Base-by-base conservation (phyloP, 2,329 filamentous ascomycete species). In the Venturia nashicola region DNA sequence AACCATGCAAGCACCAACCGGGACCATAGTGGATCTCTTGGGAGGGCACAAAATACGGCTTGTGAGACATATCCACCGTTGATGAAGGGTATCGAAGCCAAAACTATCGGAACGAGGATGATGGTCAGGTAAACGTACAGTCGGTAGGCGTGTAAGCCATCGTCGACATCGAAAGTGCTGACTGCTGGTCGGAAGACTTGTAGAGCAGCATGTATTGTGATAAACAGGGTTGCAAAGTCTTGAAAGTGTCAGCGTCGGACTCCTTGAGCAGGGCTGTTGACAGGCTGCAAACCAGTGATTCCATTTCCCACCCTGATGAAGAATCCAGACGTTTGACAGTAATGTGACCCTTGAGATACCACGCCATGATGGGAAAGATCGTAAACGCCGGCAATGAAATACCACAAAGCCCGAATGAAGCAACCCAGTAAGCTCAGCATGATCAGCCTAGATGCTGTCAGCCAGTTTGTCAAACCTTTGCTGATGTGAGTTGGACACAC, bases 351-450 rank as follows among this genome's bases (percentile, higher is more conserved):
- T 34, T 81, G 83, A 11, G 68, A 64, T 63, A 88, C 2, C 84
- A 83, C 5, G 72, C 72, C 1, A 73, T 71, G 42, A 91, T 80
- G 23, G 82, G 46, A 11, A 51, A 51, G 20, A 23, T 27, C 81
- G 23, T 85, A 80, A 2, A 84, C 75, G 0, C 87, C 82, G 67
- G 86, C 87, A 51, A 89, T 73, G 66, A 90, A 79, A 66, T 87
- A 85, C 82, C 85, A 90, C 2, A 85, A 71, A 2, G 85, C 82
- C 72, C 89, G 89, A 73, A 86, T 82, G 70, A 89, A 81, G 72
- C 91, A 88, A 68, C 86, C 87, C 66, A 85, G 80, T 59, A 93
- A 85, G 16, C 92, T 77, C 46, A 91, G 74, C 80, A 92, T 84
- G 65, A 93, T 87, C 63, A 93, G 80, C 67, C 87, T 90, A 36